A percentile compares a stretch with the other conserved stretches of the same genome.
Evolutionary conservation across 1,284 basidiomycete genomes (phyloP).

Genomic region (Termitomyces sp.): DNA sequence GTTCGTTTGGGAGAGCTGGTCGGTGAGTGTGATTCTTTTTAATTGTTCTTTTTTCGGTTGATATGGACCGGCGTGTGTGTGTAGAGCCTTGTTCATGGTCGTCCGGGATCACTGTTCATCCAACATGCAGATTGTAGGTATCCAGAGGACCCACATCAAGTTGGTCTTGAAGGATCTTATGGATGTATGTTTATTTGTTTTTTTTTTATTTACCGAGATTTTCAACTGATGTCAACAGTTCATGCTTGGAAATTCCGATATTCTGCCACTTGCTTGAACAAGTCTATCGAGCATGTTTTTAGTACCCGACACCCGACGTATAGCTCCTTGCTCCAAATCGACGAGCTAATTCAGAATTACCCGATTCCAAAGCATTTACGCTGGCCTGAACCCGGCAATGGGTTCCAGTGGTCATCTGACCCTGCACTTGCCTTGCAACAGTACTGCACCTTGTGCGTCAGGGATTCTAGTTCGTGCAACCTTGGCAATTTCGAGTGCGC

Average conservation of each 20-base stretch:
- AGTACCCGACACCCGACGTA: slow-evolving; percentile 35
- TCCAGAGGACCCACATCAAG: slow-evolving; percentile 40
- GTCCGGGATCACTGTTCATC: slow-evolving; percentile 42
- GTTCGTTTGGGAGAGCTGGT: slow-evolving; percentile 46
- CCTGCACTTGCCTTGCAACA: slow-evolving; percentile 40
- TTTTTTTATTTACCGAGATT: not conserved
- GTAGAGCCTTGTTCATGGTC: slow-evolving; percentile 44
- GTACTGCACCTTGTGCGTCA: slow-evolving; percentile 34
- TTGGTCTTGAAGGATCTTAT: slow-evolving; percentile 30
- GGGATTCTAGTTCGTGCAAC: slow-evolving; percentile 40
- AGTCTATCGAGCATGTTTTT: slow-evolving; percentile 40
- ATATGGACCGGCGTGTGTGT: no score
- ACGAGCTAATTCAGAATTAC: slow-evolving; percentile 43
- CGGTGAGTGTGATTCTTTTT: slow-evolving; percentile 30
- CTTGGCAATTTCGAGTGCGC: not conserved
- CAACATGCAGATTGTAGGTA: slow-evolving; percentile 46
- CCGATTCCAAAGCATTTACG: slow-evolving; percentile 38
- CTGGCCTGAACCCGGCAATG: slow-evolving; percentile 30
- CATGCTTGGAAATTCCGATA: slow-evolving; percentile 47
- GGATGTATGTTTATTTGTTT: slow-evolving; percentile 36
- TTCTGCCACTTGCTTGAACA: slow-evolving; percentile 40
- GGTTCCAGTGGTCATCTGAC: slow-evolving; percentile 37
- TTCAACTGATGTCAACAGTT: slow-evolving; percentile 25
- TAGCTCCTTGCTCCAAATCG: slow-evolving; percentile 37
- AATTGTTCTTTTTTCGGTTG: slow-evolving; percentile 4